A percentile compares a stretch with the other conserved stretches of the same genome.
phyloP scores from a whole-genome alignment of 2,329 filamentous ascomycete species.

The Colletotrichum eremochloae region DNA sequence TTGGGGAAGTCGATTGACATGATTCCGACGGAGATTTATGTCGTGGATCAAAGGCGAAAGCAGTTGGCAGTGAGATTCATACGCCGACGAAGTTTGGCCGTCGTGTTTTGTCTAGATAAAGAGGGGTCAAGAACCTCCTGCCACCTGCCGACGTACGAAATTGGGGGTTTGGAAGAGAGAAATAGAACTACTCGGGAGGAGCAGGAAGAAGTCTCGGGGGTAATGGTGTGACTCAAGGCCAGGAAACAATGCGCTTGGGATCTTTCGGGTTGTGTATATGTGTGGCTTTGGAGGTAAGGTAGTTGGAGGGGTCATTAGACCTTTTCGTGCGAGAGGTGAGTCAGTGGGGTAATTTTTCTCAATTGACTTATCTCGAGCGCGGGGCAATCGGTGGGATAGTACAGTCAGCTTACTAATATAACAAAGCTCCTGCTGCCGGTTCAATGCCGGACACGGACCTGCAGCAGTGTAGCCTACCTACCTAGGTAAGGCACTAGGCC shows the following conservation, averaged over 20 bases:
- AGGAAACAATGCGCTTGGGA: neutral
- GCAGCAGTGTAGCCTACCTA: neutral
- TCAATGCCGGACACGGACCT: neutral
- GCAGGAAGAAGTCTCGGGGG: neutral
- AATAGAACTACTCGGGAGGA: neutral
- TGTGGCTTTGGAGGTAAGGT: neutral
- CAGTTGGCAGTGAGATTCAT: conserved; percentile 3
- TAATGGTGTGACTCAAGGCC: conserved; percentile 18
- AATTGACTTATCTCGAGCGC: conserved; percentile 33
- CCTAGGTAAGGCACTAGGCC: neutral
- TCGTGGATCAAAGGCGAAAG: neutral
- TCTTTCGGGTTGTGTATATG: neutral
- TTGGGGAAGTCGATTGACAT: conserved; percentile 95
- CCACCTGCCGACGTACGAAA: neutral
- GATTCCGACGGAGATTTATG: conserved; percentile 36
- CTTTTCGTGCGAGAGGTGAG: conserved; percentile 31
- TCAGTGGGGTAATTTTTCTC: conserved; percentile 42
- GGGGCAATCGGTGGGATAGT: conserved; percentile 22
- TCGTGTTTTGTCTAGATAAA: conserved; percentile 22
- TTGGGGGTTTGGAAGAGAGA: neutral
- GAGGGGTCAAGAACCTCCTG: conserved; percentile 5
- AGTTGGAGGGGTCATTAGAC: conserved; percentile 32
- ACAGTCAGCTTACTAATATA: neutral
- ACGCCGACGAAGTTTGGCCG: neutral
- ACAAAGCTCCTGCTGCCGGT: neutral